Percentiles rank a stretch among this genome's conserved stretches.
Conservation (phyloP, 139 green algal genomes). For the Astrephomene gubernaculifera region DNA sequence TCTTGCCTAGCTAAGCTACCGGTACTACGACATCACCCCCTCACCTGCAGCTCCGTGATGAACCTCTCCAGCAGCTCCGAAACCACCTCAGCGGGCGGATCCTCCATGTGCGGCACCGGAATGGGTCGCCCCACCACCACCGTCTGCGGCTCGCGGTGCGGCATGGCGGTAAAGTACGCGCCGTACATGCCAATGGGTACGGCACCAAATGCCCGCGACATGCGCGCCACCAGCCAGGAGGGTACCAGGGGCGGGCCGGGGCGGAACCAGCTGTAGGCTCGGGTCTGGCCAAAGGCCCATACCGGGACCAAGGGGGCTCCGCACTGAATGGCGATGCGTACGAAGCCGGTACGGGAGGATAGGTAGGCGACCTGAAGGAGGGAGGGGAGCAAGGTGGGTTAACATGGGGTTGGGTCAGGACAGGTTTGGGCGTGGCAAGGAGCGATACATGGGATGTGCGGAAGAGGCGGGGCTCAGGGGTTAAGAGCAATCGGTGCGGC, state of each 20-base stretch:
- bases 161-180: constrained; percentile 57
- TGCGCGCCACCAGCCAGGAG: not conserved
- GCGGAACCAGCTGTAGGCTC: constrained; percentile 70
- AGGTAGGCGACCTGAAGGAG: constrained; percentile 11
- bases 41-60: constrained; percentile 50
- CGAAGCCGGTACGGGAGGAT: constrained; percentile 8
- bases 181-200: constrained; percentile 74
- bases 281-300: constrained; percentile 91
- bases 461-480: too few species aligned
- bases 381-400: too few species aligned
- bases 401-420: too few species aligned
- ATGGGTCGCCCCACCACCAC: constrained; percentile 75
- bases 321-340: constrained; percentile 10
- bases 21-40: not conserved
- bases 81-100: constrained; percentile 62
- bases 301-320: constrained; percentile 81
- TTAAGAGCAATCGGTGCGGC: too few species aligned
- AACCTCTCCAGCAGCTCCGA: constrained; percentile 61
- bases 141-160: constrained; percentile 56
- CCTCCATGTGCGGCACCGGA: constrained; percentile 53
- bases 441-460: too few species aligned
- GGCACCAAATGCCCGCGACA: constrained; percentile 5
- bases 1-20: not conserved
- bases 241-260: constrained; percentile 65
- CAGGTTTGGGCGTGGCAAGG: too few species aligned